These are phyloP conservation scores for Daldinia sp. DNA, from an alignment of 2,329 filamentous ascomycete genomes.

Conservation along the genomic window DNA sequence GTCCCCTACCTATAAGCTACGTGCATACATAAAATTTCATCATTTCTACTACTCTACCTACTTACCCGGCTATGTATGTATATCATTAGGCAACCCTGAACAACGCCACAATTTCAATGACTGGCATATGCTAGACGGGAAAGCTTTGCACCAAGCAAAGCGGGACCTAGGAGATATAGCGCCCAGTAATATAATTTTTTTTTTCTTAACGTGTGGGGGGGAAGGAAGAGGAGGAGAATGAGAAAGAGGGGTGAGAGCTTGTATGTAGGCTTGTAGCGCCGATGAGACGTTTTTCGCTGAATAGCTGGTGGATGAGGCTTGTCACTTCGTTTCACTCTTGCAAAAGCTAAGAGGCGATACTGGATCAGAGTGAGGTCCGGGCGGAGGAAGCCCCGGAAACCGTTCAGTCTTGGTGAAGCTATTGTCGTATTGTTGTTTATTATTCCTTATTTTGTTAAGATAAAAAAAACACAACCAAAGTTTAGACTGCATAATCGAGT, in stretches of 20 bases:
- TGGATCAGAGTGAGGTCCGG: not conserved
- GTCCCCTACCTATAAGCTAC: not conserved
- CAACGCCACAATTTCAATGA: conserved; percentile 33
- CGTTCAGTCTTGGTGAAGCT: not conserved
- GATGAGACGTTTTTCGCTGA: not conserved
- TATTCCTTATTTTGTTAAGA: conserved; percentile 10
- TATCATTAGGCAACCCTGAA: conserved; percentile 30
- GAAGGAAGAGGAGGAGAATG: not conserved
- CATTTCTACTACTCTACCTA: conserved; percentile 9
- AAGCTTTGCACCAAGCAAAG: conserved; percentile 28
- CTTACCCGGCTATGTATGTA: conserved; percentile 16
- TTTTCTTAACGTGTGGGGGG: conserved; percentile 7
- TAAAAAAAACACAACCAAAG: not conserved
- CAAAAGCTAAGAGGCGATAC: conserved; percentile 26
- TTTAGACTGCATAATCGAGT: too few relatives aligned
- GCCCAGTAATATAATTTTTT: not conserved
- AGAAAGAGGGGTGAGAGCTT: not conserved
- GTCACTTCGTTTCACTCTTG: not conserved
- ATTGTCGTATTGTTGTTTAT: conserved; percentile 17
- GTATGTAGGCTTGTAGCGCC: conserved; percentile 1
- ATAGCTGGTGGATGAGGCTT: not conserved
- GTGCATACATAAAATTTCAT: conserved; percentile 9
- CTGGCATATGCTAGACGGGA: conserved; percentile 37
- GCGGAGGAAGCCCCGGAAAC: conserved; percentile 1
- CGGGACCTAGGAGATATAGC: conserved; percentile 19